A percentile compares a stretch with the other conserved stretches of the same genome.
Evolutionary conservation across 768 basidiomycete genomes (phyloP).

Genomic region (Pholiota microspora): DNA sequence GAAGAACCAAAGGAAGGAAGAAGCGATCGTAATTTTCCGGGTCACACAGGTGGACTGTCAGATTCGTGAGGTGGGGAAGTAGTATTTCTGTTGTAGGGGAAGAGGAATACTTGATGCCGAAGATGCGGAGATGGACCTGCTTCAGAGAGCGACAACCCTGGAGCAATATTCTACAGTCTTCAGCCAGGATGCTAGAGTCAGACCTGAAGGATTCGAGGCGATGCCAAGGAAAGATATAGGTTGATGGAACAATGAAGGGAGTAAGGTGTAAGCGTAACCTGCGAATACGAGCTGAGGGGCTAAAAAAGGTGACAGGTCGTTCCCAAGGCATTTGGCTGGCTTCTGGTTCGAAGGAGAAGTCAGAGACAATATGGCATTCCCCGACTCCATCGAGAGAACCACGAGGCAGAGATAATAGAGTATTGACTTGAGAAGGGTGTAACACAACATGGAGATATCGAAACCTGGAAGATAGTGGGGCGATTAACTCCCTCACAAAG

Average conservation of each 20-base stretch:
- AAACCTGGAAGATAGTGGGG: slow-evolving; percentile 9
- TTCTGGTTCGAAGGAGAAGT: neutral
- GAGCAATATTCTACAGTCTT: slow-evolving; percentile 12
- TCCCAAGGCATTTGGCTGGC: slow-evolving; percentile 7
- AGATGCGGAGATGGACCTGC: slow-evolving; percentile 14
- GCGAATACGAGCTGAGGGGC: slow-evolving; percentile 9
- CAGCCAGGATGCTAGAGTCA: slow-evolving; percentile 12
- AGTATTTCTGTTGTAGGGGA: slow-evolving; percentile 7
- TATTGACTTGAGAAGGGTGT: slow-evolving; percentile 11
- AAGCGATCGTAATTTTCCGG: slow-evolving; percentile 12
- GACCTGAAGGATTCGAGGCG: slow-evolving; percentile 16
- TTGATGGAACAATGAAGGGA: slow-evolving; percentile 12
- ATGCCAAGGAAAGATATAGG: slow-evolving; percentile 17
- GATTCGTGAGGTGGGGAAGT: slow-evolving; percentile 8
- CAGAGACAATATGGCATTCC: slow-evolving; percentile 6
- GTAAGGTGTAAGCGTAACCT: slow-evolving; percentile 14
- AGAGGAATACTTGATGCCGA: slow-evolving; percentile 13
- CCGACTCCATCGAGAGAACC: slow-evolving; percentile 11
- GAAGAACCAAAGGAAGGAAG: slow-evolving; percentile 15
- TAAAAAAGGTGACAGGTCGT: slow-evolving; percentile 15
- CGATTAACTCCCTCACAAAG: slow-evolving; percentile 12
- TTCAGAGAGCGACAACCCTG: slow-evolving; percentile 10
- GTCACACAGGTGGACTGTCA: slow-evolving; percentile 12
- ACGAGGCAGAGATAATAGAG: slow-evolving; percentile 9
- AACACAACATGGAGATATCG: slow-evolving; percentile 10